phyloP scores from a whole-genome alignment of 2,329 filamentous ascomycete species.

The Stylonectria norvegica region DNA sequence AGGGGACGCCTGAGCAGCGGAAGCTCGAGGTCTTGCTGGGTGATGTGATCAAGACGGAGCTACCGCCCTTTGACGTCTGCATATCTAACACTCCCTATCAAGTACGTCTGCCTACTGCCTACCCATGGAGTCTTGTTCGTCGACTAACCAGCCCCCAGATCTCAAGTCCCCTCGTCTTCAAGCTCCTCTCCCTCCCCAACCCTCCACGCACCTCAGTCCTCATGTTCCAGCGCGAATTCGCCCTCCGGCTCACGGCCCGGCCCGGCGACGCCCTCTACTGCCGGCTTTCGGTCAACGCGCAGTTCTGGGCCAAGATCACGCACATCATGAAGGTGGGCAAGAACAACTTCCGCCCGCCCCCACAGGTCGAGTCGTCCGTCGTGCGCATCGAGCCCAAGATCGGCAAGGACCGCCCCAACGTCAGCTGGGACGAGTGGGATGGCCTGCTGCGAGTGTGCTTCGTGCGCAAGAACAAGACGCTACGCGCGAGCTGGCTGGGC shows the following conservation, averaged over 20 bases:
- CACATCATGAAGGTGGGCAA: conserved; percentile 89
- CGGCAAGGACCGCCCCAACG: conserved; percentile 71
- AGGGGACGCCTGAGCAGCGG: conserved; percentile 80
- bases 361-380: conserved; percentile 86
- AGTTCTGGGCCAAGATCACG: conserved; percentile 72
- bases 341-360: conserved; percentile 95
- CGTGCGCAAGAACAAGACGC: conserved; percentile 82
- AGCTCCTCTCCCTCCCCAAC: conserved; percentile 76
- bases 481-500: conserved; percentile 76
- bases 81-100: conserved; percentile 68
- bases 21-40: conserved; percentile 84
- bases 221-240: conserved; percentile 97
- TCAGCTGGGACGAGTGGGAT: conserved; percentile 94
- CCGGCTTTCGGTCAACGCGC: conserved; percentile 85
- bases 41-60: conserved; percentile 79
- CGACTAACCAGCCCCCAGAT: conserved; percentile 52
- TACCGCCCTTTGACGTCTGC: conserved; percentile 75
- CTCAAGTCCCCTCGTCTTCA: conserved; percentile 86
- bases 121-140: neutral
- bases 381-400: conserved; percentile 86
- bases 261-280: conserved; percentile 88
- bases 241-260: conserved; percentile 80
- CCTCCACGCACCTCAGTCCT: conserved; percentile 82
- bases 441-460: conserved; percentile 73
- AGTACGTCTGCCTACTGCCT: conserved; percentile 33